Evolutionary conservation across 2,329 filamentous ascomycete species (phyloP).

Genomic region (Neofusicoccum kwambonambiense): DNA sequence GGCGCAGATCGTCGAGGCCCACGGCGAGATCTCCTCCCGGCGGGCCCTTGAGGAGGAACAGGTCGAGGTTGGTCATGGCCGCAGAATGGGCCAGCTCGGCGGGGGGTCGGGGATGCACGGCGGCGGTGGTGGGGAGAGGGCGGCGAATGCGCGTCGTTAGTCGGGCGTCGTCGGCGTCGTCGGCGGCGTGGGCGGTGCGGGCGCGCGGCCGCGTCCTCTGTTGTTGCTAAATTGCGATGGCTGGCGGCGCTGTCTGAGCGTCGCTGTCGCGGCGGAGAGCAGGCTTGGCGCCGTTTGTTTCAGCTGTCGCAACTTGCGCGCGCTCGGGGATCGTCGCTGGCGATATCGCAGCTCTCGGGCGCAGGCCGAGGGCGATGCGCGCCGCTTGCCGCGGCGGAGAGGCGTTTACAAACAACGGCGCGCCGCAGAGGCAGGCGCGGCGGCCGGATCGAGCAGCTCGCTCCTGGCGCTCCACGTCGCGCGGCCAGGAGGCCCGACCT

Average conservation of each 20-base stretch:
- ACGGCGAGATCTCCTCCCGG: constrained; percentile 66
- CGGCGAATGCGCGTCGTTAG: constrained; percentile 2
- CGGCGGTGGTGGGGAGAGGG: background rate
- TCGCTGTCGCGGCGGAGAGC: background rate
- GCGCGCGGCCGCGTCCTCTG: background rate
- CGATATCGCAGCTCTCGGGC: background rate
- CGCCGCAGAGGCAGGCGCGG: too few species aligned
- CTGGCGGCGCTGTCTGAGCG: constrained; percentile 11
- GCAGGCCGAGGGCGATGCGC: background rate
- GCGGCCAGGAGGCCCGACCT: background rate
- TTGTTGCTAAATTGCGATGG: constrained; percentile 13
- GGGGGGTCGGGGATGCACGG: background rate
- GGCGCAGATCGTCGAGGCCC: constrained; percentile 68
- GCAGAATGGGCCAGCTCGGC: background rate
- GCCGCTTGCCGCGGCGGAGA: background rate
- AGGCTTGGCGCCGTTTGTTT: constrained; percentile 12
- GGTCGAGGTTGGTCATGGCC: constrained; percentile 58
- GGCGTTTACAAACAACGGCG: background rate
- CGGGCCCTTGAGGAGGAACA: constrained; percentile 77
- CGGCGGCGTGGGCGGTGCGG: background rate
- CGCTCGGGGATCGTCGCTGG: background rate
- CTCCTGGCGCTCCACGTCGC: background rate
- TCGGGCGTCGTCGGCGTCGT: background rate
- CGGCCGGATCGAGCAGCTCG: background rate
- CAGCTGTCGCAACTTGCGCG: background rate